A percentile compares a stretch with the other conserved stretches of the same genome.
Conservation (phyloP, 2,329 filamentous ascomycete species). For the Thelonectria discophora region DNA sequence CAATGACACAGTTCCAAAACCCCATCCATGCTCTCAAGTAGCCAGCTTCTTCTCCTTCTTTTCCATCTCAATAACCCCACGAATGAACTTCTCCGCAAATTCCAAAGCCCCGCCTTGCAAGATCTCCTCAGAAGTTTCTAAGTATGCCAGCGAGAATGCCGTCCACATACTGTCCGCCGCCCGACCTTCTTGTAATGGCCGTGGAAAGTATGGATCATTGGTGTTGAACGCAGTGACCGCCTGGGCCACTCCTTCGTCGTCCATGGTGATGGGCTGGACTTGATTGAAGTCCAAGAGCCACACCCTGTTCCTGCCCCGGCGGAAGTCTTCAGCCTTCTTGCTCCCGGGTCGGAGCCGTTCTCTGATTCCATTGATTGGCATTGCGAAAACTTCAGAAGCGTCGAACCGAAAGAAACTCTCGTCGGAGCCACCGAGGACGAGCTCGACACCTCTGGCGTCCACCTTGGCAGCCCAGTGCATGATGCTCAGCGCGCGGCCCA, state of each 20-base stretch:
- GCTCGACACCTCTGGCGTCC: slow-evolving; percentile 46
- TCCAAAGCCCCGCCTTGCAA: neutral
- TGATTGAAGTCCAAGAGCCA: slow-evolving; percentile 48
- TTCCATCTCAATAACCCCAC: neutral
- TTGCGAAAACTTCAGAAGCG: neutral
- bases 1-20: no score
- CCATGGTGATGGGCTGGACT: slow-evolving; percentile 34
- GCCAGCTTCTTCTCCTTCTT: slow-evolving; percentile 1
- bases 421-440: slow-evolving; percentile 41
- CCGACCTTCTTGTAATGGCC: slow-evolving; percentile 9
- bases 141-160: neutral
- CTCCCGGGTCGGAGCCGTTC: neutral
- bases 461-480: slow-evolving; percentile 46
- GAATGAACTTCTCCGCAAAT: neutral
- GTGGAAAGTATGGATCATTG: slow-evolving; percentile 40
- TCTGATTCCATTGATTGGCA: neutral
- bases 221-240: slow-evolving; percentile 31
- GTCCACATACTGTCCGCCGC: neutral
- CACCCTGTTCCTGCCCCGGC: slow-evolving; percentile 27
- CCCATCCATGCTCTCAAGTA: no score
- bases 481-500: slow-evolving; percentile 42
- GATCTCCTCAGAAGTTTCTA: neutral
- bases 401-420: neutral
- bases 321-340: slow-evolving; percentile 21
- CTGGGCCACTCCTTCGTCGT: slow-evolving; percentile 31